Conservation (phyloP, 2,329 filamentous ascomycete species). For the Rutstroemia sydowiana region DNA sequence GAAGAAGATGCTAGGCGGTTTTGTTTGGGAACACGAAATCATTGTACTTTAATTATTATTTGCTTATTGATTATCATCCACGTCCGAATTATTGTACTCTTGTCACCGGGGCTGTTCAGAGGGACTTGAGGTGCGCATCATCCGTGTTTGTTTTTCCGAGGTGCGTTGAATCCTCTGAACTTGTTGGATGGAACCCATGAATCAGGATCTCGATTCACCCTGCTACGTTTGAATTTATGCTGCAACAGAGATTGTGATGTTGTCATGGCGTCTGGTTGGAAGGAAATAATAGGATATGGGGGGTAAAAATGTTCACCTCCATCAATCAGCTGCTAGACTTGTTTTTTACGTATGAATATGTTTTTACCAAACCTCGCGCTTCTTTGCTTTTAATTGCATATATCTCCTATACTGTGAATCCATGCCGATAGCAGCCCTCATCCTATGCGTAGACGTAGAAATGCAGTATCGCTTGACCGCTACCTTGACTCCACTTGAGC, state of each 20-base stretch:
- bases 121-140: background rate
- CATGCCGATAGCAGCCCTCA: too few species aligned
- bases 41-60: slow-evolving; percentile 9
- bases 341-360: background rate
- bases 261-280: slow-evolving; percentile 5
- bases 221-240: slow-evolving; percentile 6
- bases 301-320: slow-evolving; percentile 3
- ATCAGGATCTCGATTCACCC: slow-evolving; percentile 2
- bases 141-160: slow-evolving; percentile 7
- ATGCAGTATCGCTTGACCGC: background rate
- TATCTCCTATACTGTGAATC: too few species aligned
- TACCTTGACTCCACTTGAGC: background rate
- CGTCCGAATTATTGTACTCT: slow-evolving; percentile 6
- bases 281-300: slow-evolving; percentile 10
- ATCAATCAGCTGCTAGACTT: background rate
- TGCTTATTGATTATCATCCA: background rate
- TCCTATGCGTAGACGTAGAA: background rate
- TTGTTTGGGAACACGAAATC: slow-evolving; percentile 4
- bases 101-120: background rate
- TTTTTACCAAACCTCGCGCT: background rate
- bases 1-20: background rate
- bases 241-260: slow-evolving; percentile 9
- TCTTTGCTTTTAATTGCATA: background rate
- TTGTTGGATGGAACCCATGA: background rate
- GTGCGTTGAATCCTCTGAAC: background rate